Evolutionary conservation across 2,329 filamentous ascomycete species (phyloP).

Genomic region (Fusarium dimerum): DNA sequence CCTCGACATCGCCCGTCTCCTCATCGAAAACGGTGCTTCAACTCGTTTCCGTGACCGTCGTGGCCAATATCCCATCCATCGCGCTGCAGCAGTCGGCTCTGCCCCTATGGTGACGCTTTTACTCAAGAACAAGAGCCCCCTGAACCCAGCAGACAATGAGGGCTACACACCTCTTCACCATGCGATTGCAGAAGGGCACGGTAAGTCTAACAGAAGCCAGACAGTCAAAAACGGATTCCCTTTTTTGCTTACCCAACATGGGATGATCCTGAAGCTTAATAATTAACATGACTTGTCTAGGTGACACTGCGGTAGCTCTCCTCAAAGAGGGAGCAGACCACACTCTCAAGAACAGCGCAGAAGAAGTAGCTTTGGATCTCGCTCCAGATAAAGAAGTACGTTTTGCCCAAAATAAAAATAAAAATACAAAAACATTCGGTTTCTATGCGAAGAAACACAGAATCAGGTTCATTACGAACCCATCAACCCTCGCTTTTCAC

Average conservation of each 20-base stretch:
- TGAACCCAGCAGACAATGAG: conserved; percentile 80
- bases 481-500: too few relatives aligned
- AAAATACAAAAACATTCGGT: not conserved
- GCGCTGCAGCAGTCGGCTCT: conserved; percentile 86
- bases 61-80: conserved; percentile 87
- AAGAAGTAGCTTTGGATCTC: conserved; percentile 72
- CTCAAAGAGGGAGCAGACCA: conserved; percentile 83
- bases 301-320: conserved; percentile 80
- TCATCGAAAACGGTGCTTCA: conserved; percentile 76
- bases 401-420: conserved; percentile 13
- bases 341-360: conserved; percentile 74
- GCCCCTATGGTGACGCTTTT: conserved; percentile 84
- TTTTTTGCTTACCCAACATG: too few relatives aligned
- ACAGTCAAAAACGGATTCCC: too few relatives aligned
- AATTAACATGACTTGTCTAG: conserved; percentile 33
- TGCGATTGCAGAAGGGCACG: conserved; percentile 73
- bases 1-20: conserved; percentile 73
- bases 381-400: conserved; percentile 82
- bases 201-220: conserved; percentile 35
- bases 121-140: conserved; percentile 73
- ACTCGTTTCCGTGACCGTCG: conserved; percentile 80
- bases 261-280: not conserved
- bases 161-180: conserved; percentile 92
- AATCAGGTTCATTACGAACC: too few relatives aligned
- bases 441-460: conserved; percentile 5